phyloP scores from a whole-genome alignment of 2,329 filamentous ascomycete species.

The Colletotrichum gloeosporioides region DNA sequence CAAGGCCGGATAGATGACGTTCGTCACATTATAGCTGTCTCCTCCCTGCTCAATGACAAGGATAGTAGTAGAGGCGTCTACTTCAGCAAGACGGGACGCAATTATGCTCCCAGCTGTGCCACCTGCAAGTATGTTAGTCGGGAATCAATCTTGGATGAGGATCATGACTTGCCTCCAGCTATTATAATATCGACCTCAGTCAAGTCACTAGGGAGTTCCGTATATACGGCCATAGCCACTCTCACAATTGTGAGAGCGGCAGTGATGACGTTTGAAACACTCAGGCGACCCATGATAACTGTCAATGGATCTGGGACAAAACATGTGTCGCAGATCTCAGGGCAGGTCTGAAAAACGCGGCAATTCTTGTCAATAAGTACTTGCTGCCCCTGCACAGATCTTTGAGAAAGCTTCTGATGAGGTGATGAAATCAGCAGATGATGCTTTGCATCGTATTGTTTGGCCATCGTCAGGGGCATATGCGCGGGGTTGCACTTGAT shows the following conservation, averaged over 20 bases:
- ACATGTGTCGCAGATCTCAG: neutral
- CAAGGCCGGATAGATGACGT: conserved; percentile 28
- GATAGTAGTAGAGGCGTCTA: conserved; percentile 29
- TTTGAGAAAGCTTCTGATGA: neutral
- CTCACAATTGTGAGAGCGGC: neutral
- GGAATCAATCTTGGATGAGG: neutral
- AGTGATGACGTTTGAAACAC: neutral
- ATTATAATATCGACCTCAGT: neutral
- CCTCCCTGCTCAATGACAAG: conserved; percentile 32
- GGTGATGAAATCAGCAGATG: neutral
- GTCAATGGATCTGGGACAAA: neutral
- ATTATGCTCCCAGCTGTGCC: conserved; percentile 31
- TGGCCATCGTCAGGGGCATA: neutral
- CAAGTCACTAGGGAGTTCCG: neutral
- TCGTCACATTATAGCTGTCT: conserved; percentile 29
- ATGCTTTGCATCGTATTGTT: neutral
- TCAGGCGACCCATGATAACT: neutral
- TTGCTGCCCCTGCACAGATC: neutral
- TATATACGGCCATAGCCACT: neutral
- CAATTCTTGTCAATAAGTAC: neutral
- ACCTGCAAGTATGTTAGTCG: conserved; percentile 22
- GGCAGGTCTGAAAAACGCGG: neutral
- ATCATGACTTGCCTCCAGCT: neutral
- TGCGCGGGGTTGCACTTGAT: neutral
- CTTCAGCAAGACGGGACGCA: conserved; percentile 29